These are phyloP conservation scores for Kodamaea jinghongensis DNA, from an alignment of 805 yeast species.

Conservation along the genomic window DNA sequence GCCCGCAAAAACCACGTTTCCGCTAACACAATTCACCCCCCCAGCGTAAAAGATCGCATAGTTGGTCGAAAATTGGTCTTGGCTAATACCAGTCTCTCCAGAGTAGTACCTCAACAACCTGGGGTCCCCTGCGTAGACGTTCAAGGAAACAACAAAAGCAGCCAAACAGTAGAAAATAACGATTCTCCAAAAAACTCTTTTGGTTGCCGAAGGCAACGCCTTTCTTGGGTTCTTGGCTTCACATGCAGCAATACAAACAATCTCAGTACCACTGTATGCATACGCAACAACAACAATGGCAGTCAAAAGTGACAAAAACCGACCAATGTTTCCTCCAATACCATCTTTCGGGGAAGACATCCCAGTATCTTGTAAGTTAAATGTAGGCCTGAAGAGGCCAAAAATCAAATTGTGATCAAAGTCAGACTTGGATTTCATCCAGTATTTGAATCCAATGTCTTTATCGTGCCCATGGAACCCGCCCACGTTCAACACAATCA, in stretches of 20 bases:
- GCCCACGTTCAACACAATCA: conserved; percentile 65
- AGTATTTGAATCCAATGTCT: conserved; percentile 65
- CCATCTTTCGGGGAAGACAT: conserved; percentile 49
- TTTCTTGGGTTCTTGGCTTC: conserved; percentile 80
- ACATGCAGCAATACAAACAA: conserved; percentile 80
- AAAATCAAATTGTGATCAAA: conserved; percentile 47
- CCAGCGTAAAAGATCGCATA: conserved; percentile 35
- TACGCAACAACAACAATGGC: conserved; percentile 66
- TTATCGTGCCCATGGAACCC: conserved; percentile 27
- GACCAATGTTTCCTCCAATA: conserved; percentile 57
- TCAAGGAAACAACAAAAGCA: conserved; percentile 66
- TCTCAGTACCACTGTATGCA: conserved; percentile 80
- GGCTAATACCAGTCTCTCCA: conserved; percentile 31
- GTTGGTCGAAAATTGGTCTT: conserved; percentile 20
- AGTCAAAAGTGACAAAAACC: conserved; percentile 57
- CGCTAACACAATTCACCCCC: conserved; percentile 30
- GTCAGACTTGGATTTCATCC: conserved; percentile 57
- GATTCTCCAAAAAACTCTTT: conserved; percentile 70
- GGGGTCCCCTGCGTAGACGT: conserved; percentile 77
- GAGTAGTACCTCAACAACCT: conserved; percentile 55
- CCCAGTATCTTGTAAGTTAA: conserved; percentile 63
- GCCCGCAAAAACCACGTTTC: conserved; percentile 28
- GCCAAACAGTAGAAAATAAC: conserved; percentile 63
- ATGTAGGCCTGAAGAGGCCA: conserved; percentile 74
- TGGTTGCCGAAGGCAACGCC: conserved; percentile 75